These are phyloP conservation scores for Scheffersomyces lignicola DNA, from an alignment of 1,139 yeast species.

Conservation along the genomic window DNA sequence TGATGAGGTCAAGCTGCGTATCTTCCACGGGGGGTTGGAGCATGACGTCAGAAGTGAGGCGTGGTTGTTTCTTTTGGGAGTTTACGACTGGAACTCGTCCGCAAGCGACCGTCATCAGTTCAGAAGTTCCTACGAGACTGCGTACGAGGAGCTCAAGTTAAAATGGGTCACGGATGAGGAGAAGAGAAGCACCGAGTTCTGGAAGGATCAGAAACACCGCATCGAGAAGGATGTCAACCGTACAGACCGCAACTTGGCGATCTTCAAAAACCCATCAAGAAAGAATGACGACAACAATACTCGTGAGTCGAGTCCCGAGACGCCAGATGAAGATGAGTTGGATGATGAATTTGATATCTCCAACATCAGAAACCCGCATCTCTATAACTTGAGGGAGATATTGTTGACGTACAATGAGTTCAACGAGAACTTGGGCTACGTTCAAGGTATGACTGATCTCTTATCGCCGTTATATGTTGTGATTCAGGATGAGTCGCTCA, in stretches of 20 bases:
- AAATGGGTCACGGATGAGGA: slow-evolving; percentile 64
- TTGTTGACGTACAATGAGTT: slow-evolving; percentile 83
- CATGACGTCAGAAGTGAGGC: slow-evolving; percentile 64
- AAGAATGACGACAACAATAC: slow-evolving; percentile 16
- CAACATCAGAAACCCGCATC: slow-evolving; percentile 64
- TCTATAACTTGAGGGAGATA: slow-evolving; percentile 72
- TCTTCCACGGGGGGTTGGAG: slow-evolving; percentile 88
- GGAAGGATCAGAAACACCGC: slow-evolving; percentile 85
- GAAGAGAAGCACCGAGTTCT: slow-evolving; percentile 64
- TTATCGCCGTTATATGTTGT: slow-evolving; percentile 82
- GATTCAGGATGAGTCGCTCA: slow-evolving; percentile 71
- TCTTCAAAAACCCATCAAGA: slow-evolving; percentile 49
- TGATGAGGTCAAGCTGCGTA: slow-evolving; percentile 72
- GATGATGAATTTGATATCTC: slow-evolving; percentile 51
- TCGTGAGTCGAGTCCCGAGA: slow-evolving; percentile 44
- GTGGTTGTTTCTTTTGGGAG: slow-evolving; percentile 82
- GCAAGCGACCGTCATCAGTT: slow-evolving; percentile 64
- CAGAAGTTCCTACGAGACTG: slow-evolving; percentile 54
- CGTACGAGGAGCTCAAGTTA: slow-evolving; percentile 66
- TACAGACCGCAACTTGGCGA: slow-evolving; percentile 75
- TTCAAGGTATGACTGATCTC: slow-evolving; percentile 97
- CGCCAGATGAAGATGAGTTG: slow-evolving; percentile 48
- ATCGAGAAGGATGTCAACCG: slow-evolving; percentile 93
- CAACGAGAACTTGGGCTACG: slow-evolving; percentile 85
- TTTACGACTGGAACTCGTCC: slow-evolving; percentile 88